These are phyloP conservation scores for Sporothrix mexicana DNA, from an alignment of 2,329 filamentous ascomycete species.

Conservation along the genomic window DNA sequence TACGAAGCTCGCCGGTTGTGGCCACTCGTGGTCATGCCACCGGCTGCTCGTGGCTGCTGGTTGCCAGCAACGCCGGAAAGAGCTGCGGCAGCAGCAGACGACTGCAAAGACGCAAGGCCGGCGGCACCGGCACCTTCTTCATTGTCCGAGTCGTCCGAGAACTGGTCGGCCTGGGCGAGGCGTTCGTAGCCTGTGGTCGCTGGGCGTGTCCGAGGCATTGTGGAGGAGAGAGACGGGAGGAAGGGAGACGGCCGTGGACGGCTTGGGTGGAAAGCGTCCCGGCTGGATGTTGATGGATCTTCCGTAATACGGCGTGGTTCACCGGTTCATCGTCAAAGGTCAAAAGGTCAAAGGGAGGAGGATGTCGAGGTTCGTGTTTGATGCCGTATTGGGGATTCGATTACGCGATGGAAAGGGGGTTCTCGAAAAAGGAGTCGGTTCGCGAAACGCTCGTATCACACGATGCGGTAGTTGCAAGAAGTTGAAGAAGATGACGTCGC, in stretches of 20 bases:
- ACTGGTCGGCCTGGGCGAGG: slow-evolving; percentile 79
- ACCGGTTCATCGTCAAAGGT: not conserved
- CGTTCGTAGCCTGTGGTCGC: slow-evolving; percentile 84
- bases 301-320: slow-evolving; percentile 9
- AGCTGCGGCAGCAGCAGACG: slow-evolving; percentile 37
- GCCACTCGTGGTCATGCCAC: slow-evolving; percentile 47
- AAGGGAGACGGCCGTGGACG: not conserved
- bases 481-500: not conserved
- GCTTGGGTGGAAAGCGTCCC: not conserved
- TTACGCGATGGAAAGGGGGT: not conserved
- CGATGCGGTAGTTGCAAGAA: not conserved
- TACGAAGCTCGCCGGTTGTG: slow-evolving; percentile 17
- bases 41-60: slow-evolving; percentile 41
- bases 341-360: not conserved
- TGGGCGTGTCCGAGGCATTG: slow-evolving; percentile 69
- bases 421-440: not conserved
- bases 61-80: slow-evolving; percentile 45
- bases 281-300: not conserved
- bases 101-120: slow-evolving; percentile 60
- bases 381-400: not conserved
- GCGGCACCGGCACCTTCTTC: slow-evolving; percentile 50
- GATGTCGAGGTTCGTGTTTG: not conserved
- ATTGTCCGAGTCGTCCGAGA: slow-evolving; percentile 71
- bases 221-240: not conserved
- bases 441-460: not conserved